Evolutionary conservation across 768 basidiomycete genomes (phyloP).

Genomic region (Guyanaporus albipodus): DNA sequence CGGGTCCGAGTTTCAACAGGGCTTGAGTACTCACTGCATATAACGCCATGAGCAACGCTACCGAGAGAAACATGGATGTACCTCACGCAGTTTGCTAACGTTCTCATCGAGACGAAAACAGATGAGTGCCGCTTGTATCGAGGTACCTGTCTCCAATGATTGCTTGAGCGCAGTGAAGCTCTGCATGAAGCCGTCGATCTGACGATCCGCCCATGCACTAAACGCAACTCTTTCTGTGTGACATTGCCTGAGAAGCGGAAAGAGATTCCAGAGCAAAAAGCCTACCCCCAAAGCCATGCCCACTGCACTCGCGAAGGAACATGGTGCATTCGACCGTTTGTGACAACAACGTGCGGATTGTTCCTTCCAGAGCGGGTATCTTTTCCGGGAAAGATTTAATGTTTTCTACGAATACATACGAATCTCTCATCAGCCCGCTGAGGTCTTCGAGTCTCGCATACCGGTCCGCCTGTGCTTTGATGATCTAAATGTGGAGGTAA

Average conservation of each 20-base stretch:
- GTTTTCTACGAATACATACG: conserved; percentile 31
- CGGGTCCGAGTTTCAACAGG: conserved; percentile 24
- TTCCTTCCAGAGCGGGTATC: conserved; percentile 26
- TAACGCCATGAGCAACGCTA: background rate
- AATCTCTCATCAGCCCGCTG: conserved; percentile 27
- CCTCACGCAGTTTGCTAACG: conserved; percentile 24
- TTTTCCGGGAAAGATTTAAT: conserved; percentile 27
- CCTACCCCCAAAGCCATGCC: conserved; percentile 34
- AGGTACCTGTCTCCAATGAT: conserved; percentile 24
- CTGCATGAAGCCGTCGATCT: conserved; percentile 18
- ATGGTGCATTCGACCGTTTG: conserved; percentile 37
- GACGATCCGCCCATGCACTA: conserved; percentile 20
- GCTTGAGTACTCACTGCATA: conserved; percentile 18
- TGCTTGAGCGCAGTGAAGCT: conserved; percentile 24
- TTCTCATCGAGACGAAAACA: conserved; percentile 29
- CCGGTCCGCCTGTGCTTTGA: conserved; percentile 27
- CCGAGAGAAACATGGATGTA: background rate
- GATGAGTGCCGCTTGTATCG: conserved; percentile 24
- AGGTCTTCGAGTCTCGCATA: conserved; percentile 27
- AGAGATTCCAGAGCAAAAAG: background rate
- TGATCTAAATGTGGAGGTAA: conserved; percentile 20
- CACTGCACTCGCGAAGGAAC: conserved; percentile 35
- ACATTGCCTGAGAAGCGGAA: conserved; percentile 3
- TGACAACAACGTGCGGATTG: conserved; percentile 23
- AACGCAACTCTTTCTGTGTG: conserved; percentile 13